phyloP scores from a whole-genome alignment of 2,329 filamentous ascomycete species.

The Cordyceps sp. region DNA sequence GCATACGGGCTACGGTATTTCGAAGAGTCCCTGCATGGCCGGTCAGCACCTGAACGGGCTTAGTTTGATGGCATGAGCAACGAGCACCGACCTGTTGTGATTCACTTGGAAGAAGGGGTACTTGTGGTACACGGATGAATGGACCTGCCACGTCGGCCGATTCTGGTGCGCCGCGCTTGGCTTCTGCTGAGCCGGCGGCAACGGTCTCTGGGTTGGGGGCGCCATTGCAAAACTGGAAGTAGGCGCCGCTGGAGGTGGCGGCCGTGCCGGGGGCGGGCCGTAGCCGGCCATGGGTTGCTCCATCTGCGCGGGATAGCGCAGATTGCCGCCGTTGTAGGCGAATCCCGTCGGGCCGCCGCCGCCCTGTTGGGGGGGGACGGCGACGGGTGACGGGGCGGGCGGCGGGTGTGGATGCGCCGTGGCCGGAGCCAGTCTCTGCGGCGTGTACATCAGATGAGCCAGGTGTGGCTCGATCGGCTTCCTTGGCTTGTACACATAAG shows the following conservation, averaged over 20 bases:
- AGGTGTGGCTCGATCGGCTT: constrained; percentile 14
- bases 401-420: background rate
- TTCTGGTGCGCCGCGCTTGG: constrained; percentile 6
- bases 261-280: background rate
- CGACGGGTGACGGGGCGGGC: constrained; percentile 3
- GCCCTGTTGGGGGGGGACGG: background rate
- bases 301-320: too few relatives aligned
- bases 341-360: constrained; percentile 8
- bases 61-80: background rate
- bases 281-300: too few relatives aligned
- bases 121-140: constrained; percentile 29
- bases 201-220: background rate
- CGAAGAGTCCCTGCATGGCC: constrained; percentile 26
- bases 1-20: constrained; percentile 45
- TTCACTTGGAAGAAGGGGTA: constrained; percentile 43
- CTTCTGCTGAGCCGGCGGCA: constrained; percentile 1
- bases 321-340: too few relatives aligned
- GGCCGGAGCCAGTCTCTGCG: constrained; percentile 10
- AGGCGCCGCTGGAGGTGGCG: background rate
- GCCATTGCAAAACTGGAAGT: background rate
- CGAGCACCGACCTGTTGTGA: constrained; percentile 32
- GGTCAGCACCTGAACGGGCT: constrained; percentile 5
- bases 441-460: constrained; percentile 8
- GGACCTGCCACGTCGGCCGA: constrained; percentile 16
- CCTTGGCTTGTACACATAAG: constrained; percentile 36